phyloP scores from a whole-genome alignment of 2,329 filamentous ascomycete species.

The Aureobasidium sp. region DNA sequence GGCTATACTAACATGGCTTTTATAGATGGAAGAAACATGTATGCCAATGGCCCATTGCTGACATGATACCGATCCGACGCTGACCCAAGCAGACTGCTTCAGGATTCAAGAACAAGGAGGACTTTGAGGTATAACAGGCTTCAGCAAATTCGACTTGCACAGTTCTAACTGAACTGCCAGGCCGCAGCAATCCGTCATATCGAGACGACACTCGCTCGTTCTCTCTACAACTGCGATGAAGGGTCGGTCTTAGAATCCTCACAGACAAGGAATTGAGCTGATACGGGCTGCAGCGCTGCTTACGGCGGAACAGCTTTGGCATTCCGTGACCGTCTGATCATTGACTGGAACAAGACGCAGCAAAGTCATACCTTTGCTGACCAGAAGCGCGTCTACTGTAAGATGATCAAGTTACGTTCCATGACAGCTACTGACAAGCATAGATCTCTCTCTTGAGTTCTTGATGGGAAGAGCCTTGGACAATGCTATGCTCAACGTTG shows the following conservation, averaged over 20 bases:
- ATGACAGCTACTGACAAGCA: conserved; percentile 6
- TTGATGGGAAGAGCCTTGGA: conserved; percentile 94
- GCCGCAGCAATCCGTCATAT: conserved; percentile 86
- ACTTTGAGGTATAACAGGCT: conserved; percentile 54
- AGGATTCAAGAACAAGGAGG: conserved; percentile 70
- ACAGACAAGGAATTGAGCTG: not conserved
- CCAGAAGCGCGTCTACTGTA: conserved; percentile 88
- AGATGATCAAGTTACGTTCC: conserved; percentile 20
- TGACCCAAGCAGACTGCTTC: conserved; percentile 47
- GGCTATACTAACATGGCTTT: conserved; percentile 17
- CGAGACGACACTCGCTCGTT: conserved; percentile 91
- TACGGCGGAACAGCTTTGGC: conserved; percentile 88
- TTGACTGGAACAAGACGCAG: conserved; percentile 97
- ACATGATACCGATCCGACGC: not conserved
- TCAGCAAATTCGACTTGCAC: conserved; percentile 19
- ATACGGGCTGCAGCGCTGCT: conserved; percentile 52
- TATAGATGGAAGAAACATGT: conserved; percentile 55
- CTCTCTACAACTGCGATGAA: conserved; percentile 98
- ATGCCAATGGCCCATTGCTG: conserved; percentile 25
- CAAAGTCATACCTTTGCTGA: conserved; percentile 89
- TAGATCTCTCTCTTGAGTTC: conserved; percentile 89
- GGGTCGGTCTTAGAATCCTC: conserved; percentile 32
- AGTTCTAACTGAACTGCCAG: conserved; percentile 35
- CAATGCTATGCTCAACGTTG: conserved; percentile 97
- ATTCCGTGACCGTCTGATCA: conserved; percentile 84